Evolutionary conservation across 345 rosid species (phyloP), one percentile per base, ranked within the genome.

Genomic region (Dimocarpus longan): DNA sequence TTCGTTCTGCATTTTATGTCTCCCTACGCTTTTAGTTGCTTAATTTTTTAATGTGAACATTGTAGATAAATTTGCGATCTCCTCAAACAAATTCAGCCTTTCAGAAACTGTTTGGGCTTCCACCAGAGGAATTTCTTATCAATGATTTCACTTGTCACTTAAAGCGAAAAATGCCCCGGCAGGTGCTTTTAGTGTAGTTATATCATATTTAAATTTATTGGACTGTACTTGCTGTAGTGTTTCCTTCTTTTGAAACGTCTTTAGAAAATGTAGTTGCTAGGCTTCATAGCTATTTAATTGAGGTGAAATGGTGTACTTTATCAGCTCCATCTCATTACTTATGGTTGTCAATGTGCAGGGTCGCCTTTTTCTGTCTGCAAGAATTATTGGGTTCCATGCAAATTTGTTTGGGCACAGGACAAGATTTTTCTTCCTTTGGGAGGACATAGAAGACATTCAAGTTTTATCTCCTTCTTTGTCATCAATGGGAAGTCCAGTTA

Each of bases 71-170:
- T 82, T 78, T 96, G 84, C 89, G 97, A 60, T 96, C 99, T 82
- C 99, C 99, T 70, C 98, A 93, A 85, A 93, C 98, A 67, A 95
- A 95, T 86, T 93, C 97, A 59, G 92, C 99, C 52, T 96, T 96
- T 75, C 99, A 96, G 88, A 96, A 93, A 87, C 97, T 96, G 78
- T 93, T 95, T 84, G 89, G 94, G 80, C 96, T 95, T 59, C 98
- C 99, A 60, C 89, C 88, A 26, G 99, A 91, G 88, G 99, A 96
- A 82, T 96, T 96, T 87, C 92, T 96, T 78, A 96, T 96, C 88
- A 93, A 96, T 78, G 97, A 93, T 86, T 96, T 96, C 81, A 90
- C 99, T 52, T 96, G 99, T 86, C 99, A 96, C 89, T 91, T 96
- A 82, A 93, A 86, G 82, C 85, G 99, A 72, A 96, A 82, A 89